Evolutionary conservation across 257 asterid genomes (phyloP).

Genomic region (Fraxinus cuspidata): DNA sequence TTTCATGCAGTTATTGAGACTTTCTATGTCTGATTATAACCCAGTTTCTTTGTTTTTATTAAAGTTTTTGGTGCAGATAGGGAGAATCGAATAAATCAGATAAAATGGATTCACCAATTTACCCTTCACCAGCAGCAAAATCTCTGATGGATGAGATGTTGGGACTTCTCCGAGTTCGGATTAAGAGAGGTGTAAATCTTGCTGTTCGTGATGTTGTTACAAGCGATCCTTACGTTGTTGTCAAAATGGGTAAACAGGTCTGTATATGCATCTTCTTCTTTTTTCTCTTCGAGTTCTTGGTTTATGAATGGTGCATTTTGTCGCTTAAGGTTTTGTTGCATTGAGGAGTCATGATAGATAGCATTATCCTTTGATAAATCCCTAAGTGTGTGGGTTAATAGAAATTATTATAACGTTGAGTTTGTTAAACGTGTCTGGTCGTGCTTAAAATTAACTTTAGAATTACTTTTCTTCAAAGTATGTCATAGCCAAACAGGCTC

Average conservation of each 20-base stretch:
- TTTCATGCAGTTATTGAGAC: background rate
- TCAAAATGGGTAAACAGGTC: conserved; percentile 62
- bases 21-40: background rate
- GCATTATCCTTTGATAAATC: too few species aligned
- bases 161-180: conserved; percentile 74
- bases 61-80: conserved; percentile 15
- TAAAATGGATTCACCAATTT: conserved; percentile 32
- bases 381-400: background rate
- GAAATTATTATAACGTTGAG: too few species aligned
- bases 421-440: too few species aligned
- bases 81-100: background rate
- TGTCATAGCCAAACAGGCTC: too few species aligned
- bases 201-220: conserved; percentile 84
- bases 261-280: background rate
- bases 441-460: too few species aligned
- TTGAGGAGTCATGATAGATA: too few species aligned
- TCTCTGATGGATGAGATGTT: conserved; percentile 49
- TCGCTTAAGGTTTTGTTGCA: too few species aligned
- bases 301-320: too few species aligned
- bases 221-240: conserved; percentile 78
- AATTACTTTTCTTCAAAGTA: too few species aligned
- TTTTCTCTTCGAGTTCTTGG: too few species aligned
- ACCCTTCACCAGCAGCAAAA: conserved; percentile 3
- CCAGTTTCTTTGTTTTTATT: background rate
- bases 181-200: conserved; percentile 73